Conservation (phyloP, 345 rosid genomes). For the Salix purpurea region DNA sequence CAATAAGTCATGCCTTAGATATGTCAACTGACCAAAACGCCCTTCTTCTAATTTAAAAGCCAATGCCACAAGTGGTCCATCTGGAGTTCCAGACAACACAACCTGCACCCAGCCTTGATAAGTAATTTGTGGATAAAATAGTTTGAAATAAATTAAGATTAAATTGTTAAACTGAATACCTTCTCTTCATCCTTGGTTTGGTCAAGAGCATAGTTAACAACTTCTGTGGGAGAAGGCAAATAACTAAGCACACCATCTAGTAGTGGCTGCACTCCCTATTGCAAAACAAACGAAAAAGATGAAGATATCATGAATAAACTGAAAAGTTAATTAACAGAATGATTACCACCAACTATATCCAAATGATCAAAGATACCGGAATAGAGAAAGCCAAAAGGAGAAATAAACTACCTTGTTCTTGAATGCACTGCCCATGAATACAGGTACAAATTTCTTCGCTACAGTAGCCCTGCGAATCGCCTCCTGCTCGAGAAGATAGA, state of each 20-base stretch:
- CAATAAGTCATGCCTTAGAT: conserved; percentile 49
- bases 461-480: conserved; percentile 95
- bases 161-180: conserved; percentile 36
- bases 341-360: not conserved
- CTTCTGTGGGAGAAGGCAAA: conserved; percentile 92
- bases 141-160: not conserved
- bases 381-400: not conserved
- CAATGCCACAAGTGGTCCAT: conserved; percentile 94
- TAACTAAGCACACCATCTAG: conserved; percentile 80
- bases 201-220: conserved; percentile 87
- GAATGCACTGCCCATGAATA: conserved; percentile 99
- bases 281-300: conserved; percentile 5
- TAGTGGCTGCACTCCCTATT: conserved; percentile 93
- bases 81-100: conserved; percentile 70
- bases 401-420: conserved; percentile 74
- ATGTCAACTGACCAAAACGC: conserved; percentile 91
- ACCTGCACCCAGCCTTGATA: conserved; percentile 44
- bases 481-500: conserved; percentile 44
- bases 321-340: not conserved
- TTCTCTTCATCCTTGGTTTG: conserved; percentile 81
- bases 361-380: not conserved
- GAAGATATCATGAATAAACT: conserved; percentile 1
- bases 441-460: conserved; percentile 86
- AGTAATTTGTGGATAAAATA: not conserved
- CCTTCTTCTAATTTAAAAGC: conserved; percentile 99